Evolutionary conservation across 306 rosid genomes (phyloP).

Genomic region (Malus domestica): DNA sequence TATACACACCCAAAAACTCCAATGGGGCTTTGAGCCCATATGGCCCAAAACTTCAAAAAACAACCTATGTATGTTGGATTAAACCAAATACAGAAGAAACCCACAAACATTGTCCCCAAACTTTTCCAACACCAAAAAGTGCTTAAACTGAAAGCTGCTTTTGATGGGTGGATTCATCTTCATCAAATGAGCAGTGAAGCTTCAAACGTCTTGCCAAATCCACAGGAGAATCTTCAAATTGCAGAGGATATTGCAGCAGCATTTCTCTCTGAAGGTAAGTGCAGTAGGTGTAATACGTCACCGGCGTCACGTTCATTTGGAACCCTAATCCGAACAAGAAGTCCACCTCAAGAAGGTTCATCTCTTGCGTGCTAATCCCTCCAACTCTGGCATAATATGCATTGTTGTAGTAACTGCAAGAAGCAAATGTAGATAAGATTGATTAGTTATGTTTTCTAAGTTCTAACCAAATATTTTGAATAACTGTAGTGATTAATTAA

Average conservation of each 20-base stretch:
- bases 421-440: not conserved
- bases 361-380: constrained; percentile 76
- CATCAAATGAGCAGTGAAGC: constrained; percentile 46
- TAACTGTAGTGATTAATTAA: not conserved
- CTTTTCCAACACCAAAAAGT: not conserved
- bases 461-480: not conserved
- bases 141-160: constrained; percentile 55
- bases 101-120: not conserved
- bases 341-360: constrained; percentile 80
- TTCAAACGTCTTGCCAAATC: constrained; percentile 36
- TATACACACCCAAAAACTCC: not conserved
- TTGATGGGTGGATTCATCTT: constrained; percentile 64
- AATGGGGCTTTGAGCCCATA: not conserved
- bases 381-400: constrained; percentile 95
- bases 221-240: constrained; percentile 34
- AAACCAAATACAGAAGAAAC: not conserved
- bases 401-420: constrained; percentile 75
- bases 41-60: not conserved
- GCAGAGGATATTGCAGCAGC: constrained; percentile 48
- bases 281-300: constrained; percentile 56
- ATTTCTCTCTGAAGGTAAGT: constrained; percentile 59
- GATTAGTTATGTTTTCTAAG: not conserved
- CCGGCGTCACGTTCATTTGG: constrained; percentile 60
- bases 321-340: constrained; percentile 82
- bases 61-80: not conserved